Percentiles rank a stretch among this genome's conserved stretches.
phyloP scores from a whole-genome alignment of 2,329 filamentous ascomycete species.

The Chaetomium strumarium region DNA sequence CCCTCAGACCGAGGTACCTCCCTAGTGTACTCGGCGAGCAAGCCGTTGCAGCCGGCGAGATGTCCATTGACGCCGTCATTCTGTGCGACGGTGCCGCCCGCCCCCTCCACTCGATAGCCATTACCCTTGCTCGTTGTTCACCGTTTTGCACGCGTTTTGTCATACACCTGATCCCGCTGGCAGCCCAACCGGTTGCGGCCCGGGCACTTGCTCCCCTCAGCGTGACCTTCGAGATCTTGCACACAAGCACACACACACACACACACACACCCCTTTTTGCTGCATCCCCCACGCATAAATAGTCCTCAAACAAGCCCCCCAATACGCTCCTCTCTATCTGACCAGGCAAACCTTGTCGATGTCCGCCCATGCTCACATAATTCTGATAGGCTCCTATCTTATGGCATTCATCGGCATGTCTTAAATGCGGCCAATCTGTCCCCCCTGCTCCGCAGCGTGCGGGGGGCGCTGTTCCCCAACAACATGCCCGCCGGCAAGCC shows the following conservation, averaged over 20 bases:
- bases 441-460: conserved; percentile 61
- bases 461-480: conserved; percentile 79
- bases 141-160: conserved; percentile 12
- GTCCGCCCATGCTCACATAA: conserved; percentile 4
- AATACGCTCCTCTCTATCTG: background rate
- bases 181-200: background rate
- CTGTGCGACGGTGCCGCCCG: conserved; percentile 25
- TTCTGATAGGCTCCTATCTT: conserved; percentile 51
- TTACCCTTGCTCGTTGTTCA: conserved; percentile 2
- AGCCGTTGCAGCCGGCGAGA: conserved; percentile 17
- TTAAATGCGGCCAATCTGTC: conserved; percentile 61
- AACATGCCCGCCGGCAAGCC: conserved; percentile 62
- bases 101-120: conserved; percentile 22
- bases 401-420: conserved; percentile 50
- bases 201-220: background rate
- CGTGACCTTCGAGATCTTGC: background rate
- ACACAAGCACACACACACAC: conserved; percentile 7
- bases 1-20: conserved; percentile 6
- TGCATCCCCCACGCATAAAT: conserved; percentile 23
- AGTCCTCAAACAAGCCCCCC: conserved; percentile 7
- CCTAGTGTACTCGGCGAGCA: conserved; percentile 5
- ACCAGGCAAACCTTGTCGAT: background rate
- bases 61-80: conserved; percentile 13
- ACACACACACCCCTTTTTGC: background rate
- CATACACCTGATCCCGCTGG: conserved; percentile 6